Base-by-base conservation (phyloP, 1,139 yeast genomes). In the Suhomyces bokatorum region DNA sequence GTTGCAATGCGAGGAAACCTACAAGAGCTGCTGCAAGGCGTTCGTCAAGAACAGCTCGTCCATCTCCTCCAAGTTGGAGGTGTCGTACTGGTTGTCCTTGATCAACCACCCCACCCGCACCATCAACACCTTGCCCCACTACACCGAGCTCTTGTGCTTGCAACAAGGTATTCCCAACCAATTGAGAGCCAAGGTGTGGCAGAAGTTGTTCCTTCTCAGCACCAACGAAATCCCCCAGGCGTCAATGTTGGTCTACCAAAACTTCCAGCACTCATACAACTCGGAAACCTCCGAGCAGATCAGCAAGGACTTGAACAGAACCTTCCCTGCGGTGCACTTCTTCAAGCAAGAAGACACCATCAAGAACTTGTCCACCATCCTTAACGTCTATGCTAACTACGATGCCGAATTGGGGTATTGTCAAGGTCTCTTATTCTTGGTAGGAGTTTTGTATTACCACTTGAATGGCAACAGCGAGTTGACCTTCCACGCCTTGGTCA, bases 321-420 rank as follows among this genome's bases (percentile, higher is more conserved):
- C 89, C 0, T 84, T 83, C 58, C 88, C 88, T 2, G 69, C 71
- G 22, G 69, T 83, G 30, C 64, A 66, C 3, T 74, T 80, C 62
- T 82, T 83, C 63, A 66, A 71, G 47, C 64, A 71, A 28, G 66
- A 63, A 20, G 66, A 69, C 13, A 80, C 81, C n/a, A 57, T 67
- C 36, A 49, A 59, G 16, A 70, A 71, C 54, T 73, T 83, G 43
- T 83, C 83, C 33, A 75, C 78, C 28, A 78, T 83, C 24, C 69
- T 83, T 51, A 79, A 84, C 47, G 88, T 86, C 0, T 83, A 80
- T 56, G 81, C 85, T 40, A 79, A 83, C 52, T 83, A 81, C 56
- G 88, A 83, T 59, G 76, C 77, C 42, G 86, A 83, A 54, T 78
- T 83, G 50, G 89, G 89, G 8, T 83, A 83, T 59, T 83, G 89